Base-by-base conservation (phyloP, 2,329 filamentous ascomycete species). In the Emergomyces pasteurianus region DNA sequence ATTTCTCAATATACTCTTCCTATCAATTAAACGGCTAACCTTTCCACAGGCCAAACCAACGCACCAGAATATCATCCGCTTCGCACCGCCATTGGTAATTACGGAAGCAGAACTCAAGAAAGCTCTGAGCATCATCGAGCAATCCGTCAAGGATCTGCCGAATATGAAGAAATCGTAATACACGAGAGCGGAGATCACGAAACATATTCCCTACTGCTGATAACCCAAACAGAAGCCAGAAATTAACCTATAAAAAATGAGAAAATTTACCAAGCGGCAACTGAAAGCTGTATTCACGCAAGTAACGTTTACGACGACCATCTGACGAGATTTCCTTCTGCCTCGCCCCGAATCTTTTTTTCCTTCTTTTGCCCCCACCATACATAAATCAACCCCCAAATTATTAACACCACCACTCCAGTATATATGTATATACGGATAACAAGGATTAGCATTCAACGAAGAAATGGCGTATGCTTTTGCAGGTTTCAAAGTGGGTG, bases 41-140 rank as follows among this genome's bases (percentile, higher is more conserved):
- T 42, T 52, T 23, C 42, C n/a, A 71, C 73, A 95, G 90, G 94
- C 94, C 69, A 99, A 99, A 83, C 94, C 94, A 36, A 99, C 94
- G 7, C 94, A 99, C 76, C 87, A 95, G 71, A 96, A 97, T 77
- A 97, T 99, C 74, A 99, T 99, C 73, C 89, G 94, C 61, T 87
- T 99, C 64, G 94, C 94, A n/a, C 94, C 94, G 54, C 94, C 94
- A 23, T 80, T 99, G 60, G 91, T 99, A 66, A 97, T 99, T 70
- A 91, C 87, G 31, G 91, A 97, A 71, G 83, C 87, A 63, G 85
- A 99, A 77, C 87, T 99, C 66, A 81, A 85, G 67, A 83, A 85
- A 71, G 88, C 92, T 1, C 74, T 97, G 60, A 74, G 74, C 58
- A 92, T 94, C 70, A 95, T 99, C 71, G 82, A 85, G 64, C 86